phyloP scores from a whole-genome alignment of 1,284 basidiomycete species.

The Caloboletus inedulis region DNA sequence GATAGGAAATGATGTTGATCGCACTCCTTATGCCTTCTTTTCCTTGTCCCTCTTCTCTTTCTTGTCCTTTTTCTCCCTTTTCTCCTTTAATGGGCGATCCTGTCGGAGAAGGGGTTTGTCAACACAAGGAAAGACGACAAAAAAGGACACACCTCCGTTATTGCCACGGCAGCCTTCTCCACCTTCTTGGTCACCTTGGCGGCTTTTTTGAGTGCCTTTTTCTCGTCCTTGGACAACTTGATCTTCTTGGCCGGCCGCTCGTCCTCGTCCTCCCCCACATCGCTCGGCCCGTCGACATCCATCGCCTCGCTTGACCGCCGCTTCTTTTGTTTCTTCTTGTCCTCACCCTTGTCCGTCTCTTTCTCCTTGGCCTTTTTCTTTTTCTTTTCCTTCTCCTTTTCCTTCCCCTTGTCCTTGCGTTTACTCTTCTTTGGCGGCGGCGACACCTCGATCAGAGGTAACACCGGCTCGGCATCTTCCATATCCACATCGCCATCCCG shows the following conservation, averaged over 20 bases:
- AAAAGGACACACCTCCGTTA: slow-evolving; percentile 34
- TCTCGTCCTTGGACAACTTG: slow-evolving; percentile 79
- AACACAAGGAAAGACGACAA: slow-evolving; percentile 1
- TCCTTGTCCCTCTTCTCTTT: slow-evolving; percentile 48
- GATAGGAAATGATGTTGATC: neutral
- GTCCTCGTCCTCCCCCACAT: slow-evolving; percentile 45
- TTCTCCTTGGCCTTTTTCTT: neutral
- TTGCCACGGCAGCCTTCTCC: slow-evolving; percentile 37
- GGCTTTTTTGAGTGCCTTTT: slow-evolving; percentile 76
- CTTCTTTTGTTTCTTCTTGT: slow-evolving; percentile 32
- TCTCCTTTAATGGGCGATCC: slow-evolving; percentile 39
- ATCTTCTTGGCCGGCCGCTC: slow-evolving; percentile 63
- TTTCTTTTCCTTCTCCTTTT: slow-evolving; percentile 8
- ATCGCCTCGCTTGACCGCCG: slow-evolving; percentile 60
- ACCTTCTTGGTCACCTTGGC: slow-evolving; percentile 56
- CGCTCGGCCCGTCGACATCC: slow-evolving; percentile 57
- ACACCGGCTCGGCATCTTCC: slow-evolving; percentile 47
- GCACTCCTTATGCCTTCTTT: slow-evolving; percentile 39
- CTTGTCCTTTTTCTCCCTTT: slow-evolving; percentile 43
- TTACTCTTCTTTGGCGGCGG: slow-evolving; percentile 50
- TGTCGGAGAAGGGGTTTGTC: slow-evolving; percentile 11
- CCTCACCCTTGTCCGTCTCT: neutral
- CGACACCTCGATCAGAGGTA: slow-evolving; percentile 54
- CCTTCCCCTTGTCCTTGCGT: slow-evolving; percentile 17
- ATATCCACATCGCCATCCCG: slow-evolving; percentile 38